These are phyloP conservation scores for Chytriomyces confervae DNA, from an alignment of 192 early-diverging fungal species.

Conservation along the genomic window DNA sequence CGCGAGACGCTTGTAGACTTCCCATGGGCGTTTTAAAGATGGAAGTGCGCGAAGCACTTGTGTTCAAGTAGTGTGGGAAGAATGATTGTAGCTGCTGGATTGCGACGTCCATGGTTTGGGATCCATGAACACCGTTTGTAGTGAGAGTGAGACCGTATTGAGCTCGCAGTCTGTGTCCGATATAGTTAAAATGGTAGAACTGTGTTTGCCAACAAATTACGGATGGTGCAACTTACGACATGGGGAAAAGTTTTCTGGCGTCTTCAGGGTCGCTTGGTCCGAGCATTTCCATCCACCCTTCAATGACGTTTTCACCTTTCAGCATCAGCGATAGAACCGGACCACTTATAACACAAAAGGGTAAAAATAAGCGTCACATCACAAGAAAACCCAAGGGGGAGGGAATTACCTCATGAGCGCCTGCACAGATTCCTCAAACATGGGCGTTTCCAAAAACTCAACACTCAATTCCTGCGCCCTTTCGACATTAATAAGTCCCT, in stretches of 20 bases:
- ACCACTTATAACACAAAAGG: conserved; percentile 33
- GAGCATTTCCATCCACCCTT: conserved; percentile 58
- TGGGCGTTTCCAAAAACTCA: conserved; percentile 42
- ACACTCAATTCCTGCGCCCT: conserved; percentile 49
- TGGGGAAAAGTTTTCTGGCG: conserved; percentile 46
- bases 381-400: neutral
- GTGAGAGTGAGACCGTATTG: conserved; percentile 56
- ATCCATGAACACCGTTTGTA: conserved; percentile 62
- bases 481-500: conserved; percentile 44
- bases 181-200: neutral
- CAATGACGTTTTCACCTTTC: conserved; percentile 59
- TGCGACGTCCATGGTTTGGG: conserved; percentile 52
- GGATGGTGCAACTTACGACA: conserved; percentile 35
- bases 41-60: neutral
- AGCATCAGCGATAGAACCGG: conserved; percentile 51
- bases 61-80: conserved; percentile 49
- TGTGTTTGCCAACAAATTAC: neutral
- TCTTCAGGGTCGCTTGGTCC: conserved; percentile 56
- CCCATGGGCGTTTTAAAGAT: conserved; percentile 36
- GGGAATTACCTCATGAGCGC: conserved; percentile 44
- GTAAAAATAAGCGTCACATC: neutral
- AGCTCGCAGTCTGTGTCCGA: conserved; percentile 51
- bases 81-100: conserved; percentile 54
- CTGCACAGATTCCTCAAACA: conserved; percentile 48
- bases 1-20: conserved; percentile 10